Evolutionary conservation across 768 basidiomycete species (phyloP).

Genomic region (Boletellus ananiceps): DNA sequence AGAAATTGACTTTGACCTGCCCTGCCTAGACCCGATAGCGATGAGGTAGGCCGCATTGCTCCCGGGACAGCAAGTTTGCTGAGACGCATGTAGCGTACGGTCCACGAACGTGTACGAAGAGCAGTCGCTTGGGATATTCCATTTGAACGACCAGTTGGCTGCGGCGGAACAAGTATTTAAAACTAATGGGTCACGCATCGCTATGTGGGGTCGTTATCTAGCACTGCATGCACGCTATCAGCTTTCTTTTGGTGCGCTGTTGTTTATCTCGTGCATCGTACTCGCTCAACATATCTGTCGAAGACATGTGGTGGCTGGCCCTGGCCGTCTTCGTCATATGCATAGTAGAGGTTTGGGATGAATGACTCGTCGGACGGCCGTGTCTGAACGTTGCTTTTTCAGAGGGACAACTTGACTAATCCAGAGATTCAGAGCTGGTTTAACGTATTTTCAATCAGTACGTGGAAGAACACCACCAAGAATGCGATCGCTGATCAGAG

Average conservation of each 20-base stretch:
- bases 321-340: constrained; percentile 84
- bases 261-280: background rate
- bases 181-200: constrained; percentile 45
- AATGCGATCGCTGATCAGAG: background rate
- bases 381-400: constrained; percentile 7
- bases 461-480: constrained; percentile 23
- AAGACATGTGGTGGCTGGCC: constrained; percentile 96
- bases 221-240: constrained; percentile 82
- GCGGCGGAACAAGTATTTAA: constrained; percentile 43
- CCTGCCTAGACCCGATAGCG: constrained; percentile 61
- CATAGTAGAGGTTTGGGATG: constrained; percentile 74
- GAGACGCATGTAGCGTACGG: constrained; percentile 56
- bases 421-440: constrained; percentile 61
- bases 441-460: constrained; percentile 76
- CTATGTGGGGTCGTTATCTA: constrained; percentile 72
- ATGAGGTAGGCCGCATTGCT: constrained; percentile 51
- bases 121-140: constrained; percentile 78
- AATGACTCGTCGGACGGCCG: background rate
- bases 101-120: constrained; percentile 96
- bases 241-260: constrained; percentile 75
- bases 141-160: constrained; percentile 45
- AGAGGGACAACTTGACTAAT: constrained; percentile 60
- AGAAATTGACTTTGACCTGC: constrained; percentile 3
- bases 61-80: background rate
- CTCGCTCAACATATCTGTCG: background rate